Conservation (phyloP, 1,139 yeast genomes). For the Taphrina confusa region DNA sequence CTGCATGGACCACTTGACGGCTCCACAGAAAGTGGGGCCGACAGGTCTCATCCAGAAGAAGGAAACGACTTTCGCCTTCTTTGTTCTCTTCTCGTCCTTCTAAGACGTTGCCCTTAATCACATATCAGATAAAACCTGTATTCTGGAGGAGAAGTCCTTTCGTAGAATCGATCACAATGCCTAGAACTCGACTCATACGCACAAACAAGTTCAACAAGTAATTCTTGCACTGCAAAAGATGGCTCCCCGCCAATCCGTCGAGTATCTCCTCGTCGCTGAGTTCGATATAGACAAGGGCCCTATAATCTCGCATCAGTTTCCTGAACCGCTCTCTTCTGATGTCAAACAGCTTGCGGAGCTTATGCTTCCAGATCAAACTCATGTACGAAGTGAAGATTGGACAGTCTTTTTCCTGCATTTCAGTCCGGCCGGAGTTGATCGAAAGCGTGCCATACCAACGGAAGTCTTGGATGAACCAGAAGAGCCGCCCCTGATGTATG, state of each 20-base stretch:
- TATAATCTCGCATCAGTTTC: constrained; percentile 56
- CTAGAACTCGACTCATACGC: no score
- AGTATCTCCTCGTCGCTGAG: constrained; percentile 53
- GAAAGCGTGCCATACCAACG: constrained; percentile 41
- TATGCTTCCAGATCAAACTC: constrained; percentile 68
- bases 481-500: constrained; percentile 53
- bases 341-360: constrained; percentile 50
- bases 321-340: constrained; percentile 55
- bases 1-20: no score
- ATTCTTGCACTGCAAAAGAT: constrained; percentile 1
- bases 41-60: no score
- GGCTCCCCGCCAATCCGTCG: constrained; percentile 42
- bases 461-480: constrained; percentile 41
- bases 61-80: no score
- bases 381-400: constrained; percentile 61
- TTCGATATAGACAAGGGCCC: constrained; percentile 69
- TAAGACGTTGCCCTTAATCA: no score
- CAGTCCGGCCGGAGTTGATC: constrained; percentile 16
- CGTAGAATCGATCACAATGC: no score
- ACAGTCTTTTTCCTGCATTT: constrained; percentile 55
- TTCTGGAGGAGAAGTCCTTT: no score
- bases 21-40: neutral
- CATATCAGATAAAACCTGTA: no score
- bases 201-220: no score
- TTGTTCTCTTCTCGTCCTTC: no score